These are phyloP conservation scores for Cladophialophora carrionii DNA, from an alignment of 2,329 filamentous ascomycete genomes.

Conservation along the genomic window DNA sequence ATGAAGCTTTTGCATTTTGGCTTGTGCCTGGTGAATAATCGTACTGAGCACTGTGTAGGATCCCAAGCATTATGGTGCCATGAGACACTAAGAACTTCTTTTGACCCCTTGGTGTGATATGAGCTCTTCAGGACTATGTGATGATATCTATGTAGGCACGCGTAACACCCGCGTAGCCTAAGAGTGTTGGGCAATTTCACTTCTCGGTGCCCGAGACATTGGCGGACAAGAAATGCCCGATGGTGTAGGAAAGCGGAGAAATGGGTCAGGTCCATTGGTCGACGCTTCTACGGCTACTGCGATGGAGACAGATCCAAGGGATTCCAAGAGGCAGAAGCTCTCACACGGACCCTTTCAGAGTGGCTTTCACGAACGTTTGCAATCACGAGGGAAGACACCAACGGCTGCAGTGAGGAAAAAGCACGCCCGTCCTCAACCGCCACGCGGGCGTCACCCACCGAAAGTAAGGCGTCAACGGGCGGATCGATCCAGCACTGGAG, in stretches of 20 bases:
- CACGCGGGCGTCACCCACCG: conserved; percentile 4
- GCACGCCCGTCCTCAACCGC: conserved; percentile 10
- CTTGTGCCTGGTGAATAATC: not conserved
- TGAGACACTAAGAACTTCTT: not conserved
- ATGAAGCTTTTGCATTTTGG: not conserved
- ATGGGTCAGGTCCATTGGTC: not conserved
- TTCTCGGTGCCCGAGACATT: not conserved
- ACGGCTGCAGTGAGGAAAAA: not conserved
- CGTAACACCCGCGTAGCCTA: too few relatives aligned
- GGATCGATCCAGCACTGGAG: not conserved
- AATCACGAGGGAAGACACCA: not conserved
- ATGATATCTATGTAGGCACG: not conserved
- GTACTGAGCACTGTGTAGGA: too few relatives aligned
- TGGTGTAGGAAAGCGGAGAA: not conserved
- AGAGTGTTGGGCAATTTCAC: too few relatives aligned
- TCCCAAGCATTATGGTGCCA: too few relatives aligned
- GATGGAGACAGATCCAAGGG: not conserved
- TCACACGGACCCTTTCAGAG: not conserved
- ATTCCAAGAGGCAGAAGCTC: conserved; percentile 24
- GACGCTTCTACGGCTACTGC: not conserved
- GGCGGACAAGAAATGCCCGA: not conserved
- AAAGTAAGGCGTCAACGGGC: not conserved
- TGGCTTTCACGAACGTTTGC: not conserved
- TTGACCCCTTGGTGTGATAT: not conserved
- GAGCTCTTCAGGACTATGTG: not conserved